Evolutionary conservation across 345 rosid species (phyloP).

Genomic region (Salix suchowensis): DNA sequence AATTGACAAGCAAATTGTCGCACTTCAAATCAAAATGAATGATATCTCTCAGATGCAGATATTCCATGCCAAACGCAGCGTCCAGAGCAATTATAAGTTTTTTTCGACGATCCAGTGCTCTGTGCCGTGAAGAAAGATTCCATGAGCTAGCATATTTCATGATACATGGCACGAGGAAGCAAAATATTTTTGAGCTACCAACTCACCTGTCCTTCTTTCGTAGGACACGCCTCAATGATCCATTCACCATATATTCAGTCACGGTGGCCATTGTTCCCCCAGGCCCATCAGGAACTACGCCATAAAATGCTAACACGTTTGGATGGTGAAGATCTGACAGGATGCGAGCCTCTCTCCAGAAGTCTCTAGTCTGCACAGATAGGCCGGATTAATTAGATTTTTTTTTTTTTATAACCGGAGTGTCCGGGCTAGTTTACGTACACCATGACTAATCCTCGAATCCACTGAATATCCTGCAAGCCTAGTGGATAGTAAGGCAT

Average conservation of each 20-base stretch:
- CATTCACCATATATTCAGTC: slow-evolving; percentile 85
- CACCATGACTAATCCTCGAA: no score
- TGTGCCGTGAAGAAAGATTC: slow-evolving; percentile 24
- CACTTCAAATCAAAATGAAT: slow-evolving; percentile 96
- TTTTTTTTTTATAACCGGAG: not conserved
- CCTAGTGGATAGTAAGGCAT: no score
- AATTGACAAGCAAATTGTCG: slow-evolving; percentile 84
- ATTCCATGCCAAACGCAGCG: slow-evolving; percentile 98
- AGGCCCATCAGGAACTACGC: slow-evolving; percentile 86
- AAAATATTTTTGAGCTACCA: not conserved
- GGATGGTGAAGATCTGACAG: slow-evolving; percentile 93
- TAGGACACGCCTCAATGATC: slow-evolving; percentile 74
- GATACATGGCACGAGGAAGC: not conserved
- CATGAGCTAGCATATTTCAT: slow-evolving; percentile 17
- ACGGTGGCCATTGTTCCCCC: slow-evolving; percentile 89
- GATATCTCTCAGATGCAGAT: slow-evolving; percentile 70
- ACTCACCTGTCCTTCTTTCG: slow-evolving; percentile 62
- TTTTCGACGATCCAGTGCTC: slow-evolving; percentile 71
- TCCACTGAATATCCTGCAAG: no score
- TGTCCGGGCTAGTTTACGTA: fast-evolving
- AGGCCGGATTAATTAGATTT: not conserved
- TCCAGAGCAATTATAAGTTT: slow-evolving; percentile 73
- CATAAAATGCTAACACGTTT: slow-evolving; percentile 88
- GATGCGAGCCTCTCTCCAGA: slow-evolving; percentile 90
- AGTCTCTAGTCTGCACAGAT: slow-evolving; percentile 56